Conservation (phyloP, 1,284 basidiomycete genomes). For the Leccinum pachyderme region DNA sequence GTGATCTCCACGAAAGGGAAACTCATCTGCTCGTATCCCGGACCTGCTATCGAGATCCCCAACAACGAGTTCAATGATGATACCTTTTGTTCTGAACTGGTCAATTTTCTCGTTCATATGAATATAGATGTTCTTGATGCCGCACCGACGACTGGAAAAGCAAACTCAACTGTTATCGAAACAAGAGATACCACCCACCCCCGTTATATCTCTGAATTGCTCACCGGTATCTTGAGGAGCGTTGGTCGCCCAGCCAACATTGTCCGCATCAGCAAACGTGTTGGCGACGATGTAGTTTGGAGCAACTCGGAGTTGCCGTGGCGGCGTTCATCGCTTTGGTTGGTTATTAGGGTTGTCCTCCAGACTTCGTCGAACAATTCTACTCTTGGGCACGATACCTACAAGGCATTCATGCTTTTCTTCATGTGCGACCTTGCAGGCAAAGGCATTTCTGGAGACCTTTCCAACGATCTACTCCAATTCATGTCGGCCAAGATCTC, state of each 20-base stretch:
- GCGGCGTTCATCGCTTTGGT: background rate
- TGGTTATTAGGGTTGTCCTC: background rate
- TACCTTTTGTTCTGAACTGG: background rate
- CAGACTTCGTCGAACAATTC: background rate
- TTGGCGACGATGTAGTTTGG: background rate
- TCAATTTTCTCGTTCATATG: background rate
- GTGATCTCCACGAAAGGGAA: background rate
- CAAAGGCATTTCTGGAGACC: conserved; percentile 10
- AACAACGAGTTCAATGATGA: background rate
- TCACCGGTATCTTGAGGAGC: background rate
- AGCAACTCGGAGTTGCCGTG: background rate
- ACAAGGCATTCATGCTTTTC: background rate
- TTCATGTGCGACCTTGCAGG: conserved; percentile 33
- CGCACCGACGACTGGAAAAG: background rate
- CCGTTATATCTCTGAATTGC: background rate
- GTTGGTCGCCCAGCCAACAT: background rate
- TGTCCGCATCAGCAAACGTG: background rate
- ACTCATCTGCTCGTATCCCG: background rate
- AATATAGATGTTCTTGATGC: background rate
- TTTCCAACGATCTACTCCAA: conserved; percentile 36
- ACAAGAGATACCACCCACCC: background rate
- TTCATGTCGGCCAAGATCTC: conserved; percentile 34
- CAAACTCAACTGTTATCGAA: background rate
- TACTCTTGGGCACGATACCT: background rate
- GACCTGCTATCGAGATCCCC: background rate